phyloP scores from a whole-genome alignment of 2,329 filamentous ascomycete genomes.

The Colletotrichum lini region DNA sequence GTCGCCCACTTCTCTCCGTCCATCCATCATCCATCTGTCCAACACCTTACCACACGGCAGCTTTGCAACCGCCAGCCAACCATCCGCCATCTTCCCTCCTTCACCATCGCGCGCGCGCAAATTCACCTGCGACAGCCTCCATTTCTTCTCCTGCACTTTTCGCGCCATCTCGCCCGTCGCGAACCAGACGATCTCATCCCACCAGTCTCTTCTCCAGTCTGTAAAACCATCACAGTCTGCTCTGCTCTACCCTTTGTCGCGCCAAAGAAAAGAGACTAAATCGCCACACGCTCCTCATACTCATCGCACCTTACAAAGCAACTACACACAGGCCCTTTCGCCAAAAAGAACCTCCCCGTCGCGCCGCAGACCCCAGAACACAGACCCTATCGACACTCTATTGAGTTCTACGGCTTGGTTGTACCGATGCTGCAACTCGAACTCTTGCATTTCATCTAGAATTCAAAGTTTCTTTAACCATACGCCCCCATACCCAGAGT shows the following conservation, averaged over 20 bases:
- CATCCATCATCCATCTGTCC: constrained; percentile 36
- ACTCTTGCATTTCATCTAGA: constrained; percentile 41
- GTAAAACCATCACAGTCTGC: neutral
- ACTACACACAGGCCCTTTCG: constrained; percentile 31
- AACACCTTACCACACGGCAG: constrained; percentile 32
- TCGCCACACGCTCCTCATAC: constrained; percentile 24
- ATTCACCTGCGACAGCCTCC: constrained; percentile 38
- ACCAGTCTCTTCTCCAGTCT: neutral
- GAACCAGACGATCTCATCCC: constrained; percentile 6
- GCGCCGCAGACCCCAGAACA: constrained; percentile 33
- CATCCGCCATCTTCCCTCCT: constrained; percentile 43
- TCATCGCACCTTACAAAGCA: constrained; percentile 31
- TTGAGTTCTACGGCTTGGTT: constrained; percentile 40
- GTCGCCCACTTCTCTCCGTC: constrained; percentile 40
- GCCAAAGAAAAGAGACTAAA: neutral
- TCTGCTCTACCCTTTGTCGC: constrained; percentile 6
- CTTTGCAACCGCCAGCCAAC: constrained; percentile 42
- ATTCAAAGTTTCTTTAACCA: constrained; percentile 37
- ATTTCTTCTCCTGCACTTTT: constrained; percentile 17
- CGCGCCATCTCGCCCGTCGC: constrained; percentile 6
- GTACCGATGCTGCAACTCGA: constrained; percentile 40
- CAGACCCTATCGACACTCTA: constrained; percentile 37
- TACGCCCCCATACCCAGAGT: constrained; percentile 35
- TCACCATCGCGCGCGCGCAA: constrained; percentile 38
- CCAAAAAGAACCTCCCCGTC: constrained; percentile 34